Base-by-base conservation (phyloP, 306 rosid genomes). In the Acacia confusa region DNA sequence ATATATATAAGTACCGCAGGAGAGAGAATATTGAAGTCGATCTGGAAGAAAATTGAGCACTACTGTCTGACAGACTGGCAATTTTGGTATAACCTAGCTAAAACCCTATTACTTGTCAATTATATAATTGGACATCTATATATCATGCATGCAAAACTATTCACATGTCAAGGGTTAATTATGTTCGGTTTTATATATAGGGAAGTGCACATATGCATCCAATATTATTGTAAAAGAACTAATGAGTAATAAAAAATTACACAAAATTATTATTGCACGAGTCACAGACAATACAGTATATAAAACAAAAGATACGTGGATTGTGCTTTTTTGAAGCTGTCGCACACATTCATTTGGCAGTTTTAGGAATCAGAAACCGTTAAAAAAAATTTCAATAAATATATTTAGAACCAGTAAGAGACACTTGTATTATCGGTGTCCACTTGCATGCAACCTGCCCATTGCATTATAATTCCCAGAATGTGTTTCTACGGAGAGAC, bases 271-370 rank as follows among this genome's bases (percentile, higher is more conserved):
- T 86, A 78, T 86, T 78, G 28, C 64, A 14, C 14, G 86, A 80
- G 86, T 89, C 92, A 89, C 92, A 86, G 90, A 78, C 86, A 80
- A 74, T 50, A 83, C 78, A 87, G 89, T 87, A 64, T 74, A 63
- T 65, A 85, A 71, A 83, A 84, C 81, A 82, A 86, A 83, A 71
- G n/a, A 22, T 45, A 44, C 81, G 70, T 41, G 72, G 74, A 65
- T 76, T 78, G 72, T 71, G 71, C 70, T 77, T 79, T 83, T 77
- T 81, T 70, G 75, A 45, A 85, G 72, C 68, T 85, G 82, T 84
- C 81, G 73, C 79, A 55, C 79, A 63, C 78, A 82, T 76, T 84
- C 80, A 84, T 79, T 86, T 83, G 86, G 84, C 82, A 76, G 87
- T 91, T 86, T 86, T 85, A 86, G 89, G 70, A 78, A 79, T 79